Conservation (phyloP, 2,329 filamentous ascomycete species). For the Onygenales sp. region DNA sequence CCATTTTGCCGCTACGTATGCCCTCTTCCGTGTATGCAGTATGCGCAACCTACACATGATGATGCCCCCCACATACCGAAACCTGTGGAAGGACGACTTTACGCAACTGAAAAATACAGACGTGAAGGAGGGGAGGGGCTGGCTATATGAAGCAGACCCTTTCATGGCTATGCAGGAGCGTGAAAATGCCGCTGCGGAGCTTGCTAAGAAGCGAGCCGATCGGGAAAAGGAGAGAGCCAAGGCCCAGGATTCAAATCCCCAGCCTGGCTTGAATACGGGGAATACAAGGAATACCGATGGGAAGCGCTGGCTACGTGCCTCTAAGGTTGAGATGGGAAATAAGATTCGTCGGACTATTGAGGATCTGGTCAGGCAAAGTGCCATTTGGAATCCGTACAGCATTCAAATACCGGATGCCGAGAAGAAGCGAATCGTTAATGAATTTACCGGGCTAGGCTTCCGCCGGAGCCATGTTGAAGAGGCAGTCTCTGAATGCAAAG, state of each 20-base stretch:
- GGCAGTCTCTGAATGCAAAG: conserved; percentile 77
- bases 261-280: conserved; percentile 37
- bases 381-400: conserved; percentile 77
- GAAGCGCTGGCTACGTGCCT: conserved; percentile 61
- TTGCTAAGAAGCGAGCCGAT: conserved; percentile 72
- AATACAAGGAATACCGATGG: conserved; percentile 19
- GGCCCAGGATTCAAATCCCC: conserved; percentile 57
- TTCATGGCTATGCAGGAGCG: conserved; percentile 73
- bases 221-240: conserved; percentile 47
- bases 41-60: conserved; percentile 96
- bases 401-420: conserved; percentile 53
- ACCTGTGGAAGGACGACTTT: conserved; percentile 85
- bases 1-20: conserved; percentile 88
- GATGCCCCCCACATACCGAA: conserved; percentile 79
- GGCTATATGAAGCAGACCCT: conserved; percentile 94
- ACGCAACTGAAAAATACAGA: conserved; percentile 72
- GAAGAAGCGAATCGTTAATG: conserved; percentile 55
- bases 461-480: conserved; percentile 83
- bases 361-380: conserved; percentile 63
- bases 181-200: conserved; percentile 64
- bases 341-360: conserved; percentile 73
- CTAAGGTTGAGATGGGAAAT: conserved; percentile 87
- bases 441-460: conserved; percentile 73
- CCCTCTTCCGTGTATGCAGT: conserved; percentile 81
- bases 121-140: conserved; percentile 63